Evolutionary conservation across 352 stramenopile species (phyloP).

Genomic region (Blastocystis sp.): DNA sequence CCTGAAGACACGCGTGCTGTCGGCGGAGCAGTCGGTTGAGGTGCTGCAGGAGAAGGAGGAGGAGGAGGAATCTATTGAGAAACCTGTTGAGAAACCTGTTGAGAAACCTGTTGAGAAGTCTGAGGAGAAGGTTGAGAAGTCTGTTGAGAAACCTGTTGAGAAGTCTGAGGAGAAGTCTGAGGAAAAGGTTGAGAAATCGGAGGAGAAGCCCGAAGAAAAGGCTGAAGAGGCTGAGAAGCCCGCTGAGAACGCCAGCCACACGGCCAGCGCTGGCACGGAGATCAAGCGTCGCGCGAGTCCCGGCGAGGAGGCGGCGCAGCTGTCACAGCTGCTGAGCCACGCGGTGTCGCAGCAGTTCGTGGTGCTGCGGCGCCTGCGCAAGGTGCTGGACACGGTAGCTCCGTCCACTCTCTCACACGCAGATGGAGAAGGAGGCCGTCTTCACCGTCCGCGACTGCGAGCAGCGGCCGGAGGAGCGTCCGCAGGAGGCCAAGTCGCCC

Average conservation of each 20-base stretch:
- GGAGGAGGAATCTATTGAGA: no score
- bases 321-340: background rate
- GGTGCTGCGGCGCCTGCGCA: background rate
- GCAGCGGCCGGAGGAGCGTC: background rate
- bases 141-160: background rate
- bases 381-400: background rate
- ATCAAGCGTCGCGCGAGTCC: background rate
- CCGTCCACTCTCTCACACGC: background rate
- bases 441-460: background rate
- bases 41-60: no score
- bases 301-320: background rate
- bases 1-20: background rate
- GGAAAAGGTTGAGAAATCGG: background rate
- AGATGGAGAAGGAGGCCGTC: conserved; percentile 24
- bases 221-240: background rate
- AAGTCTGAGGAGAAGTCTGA: background rate
- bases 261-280: background rate
- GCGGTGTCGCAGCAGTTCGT: background rate
- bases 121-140: no score
- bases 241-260: background rate
- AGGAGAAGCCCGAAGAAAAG: background rate
- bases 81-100: no score
- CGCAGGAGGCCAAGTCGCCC: background rate
- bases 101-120: no score
- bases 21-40: no score